These are phyloP conservation scores for Xylaria sp. DNA, from an alignment of 2,329 filamentous ascomycete genomes.

Conservation along the genomic window DNA sequence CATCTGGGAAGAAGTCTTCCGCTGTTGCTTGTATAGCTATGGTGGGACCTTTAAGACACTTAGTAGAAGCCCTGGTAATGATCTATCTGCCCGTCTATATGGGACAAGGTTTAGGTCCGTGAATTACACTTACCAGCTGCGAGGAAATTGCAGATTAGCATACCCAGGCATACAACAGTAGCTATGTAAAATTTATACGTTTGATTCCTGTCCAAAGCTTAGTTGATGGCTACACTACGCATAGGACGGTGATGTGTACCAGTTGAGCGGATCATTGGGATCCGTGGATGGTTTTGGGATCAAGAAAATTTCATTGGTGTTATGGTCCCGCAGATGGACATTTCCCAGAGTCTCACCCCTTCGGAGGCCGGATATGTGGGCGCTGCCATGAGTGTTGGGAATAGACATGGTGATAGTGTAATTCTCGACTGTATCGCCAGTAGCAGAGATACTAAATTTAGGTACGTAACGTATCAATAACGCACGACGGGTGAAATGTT, in stretches of 20 bases:
- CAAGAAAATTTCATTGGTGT: conserved; percentile 47
- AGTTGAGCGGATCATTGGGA: conserved; percentile 47
- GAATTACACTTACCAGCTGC: conserved; percentile 50
- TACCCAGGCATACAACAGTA: conserved; percentile 55
- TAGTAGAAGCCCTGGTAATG: not conserved
- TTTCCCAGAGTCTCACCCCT: conserved; percentile 46
- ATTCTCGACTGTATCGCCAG: not conserved
- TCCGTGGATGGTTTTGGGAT: conserved; percentile 44
- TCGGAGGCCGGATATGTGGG: not conserved
- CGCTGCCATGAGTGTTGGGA: not conserved
- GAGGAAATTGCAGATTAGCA: conserved; percentile 62
- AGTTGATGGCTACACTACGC: not conserved
- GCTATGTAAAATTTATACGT: conserved; percentile 58
- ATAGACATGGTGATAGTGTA: conserved; percentile 2
- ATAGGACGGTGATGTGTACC: conserved; percentile 29
- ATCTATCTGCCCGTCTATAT: not conserved
- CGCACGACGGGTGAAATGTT: not conserved
- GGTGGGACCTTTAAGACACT: conserved; percentile 45
- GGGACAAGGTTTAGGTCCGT: not conserved
- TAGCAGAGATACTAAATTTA: not conserved
- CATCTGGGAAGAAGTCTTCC: conserved; percentile 51
- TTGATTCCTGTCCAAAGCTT: conserved; percentile 44
- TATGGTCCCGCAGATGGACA: conserved; percentile 48
- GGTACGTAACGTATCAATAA: not conserved
- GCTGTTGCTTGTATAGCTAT: conserved; percentile 57